Conservation (phyloP, 2,329 filamentous ascomycete genomes). For the Tolypocladium sp. region DNA sequence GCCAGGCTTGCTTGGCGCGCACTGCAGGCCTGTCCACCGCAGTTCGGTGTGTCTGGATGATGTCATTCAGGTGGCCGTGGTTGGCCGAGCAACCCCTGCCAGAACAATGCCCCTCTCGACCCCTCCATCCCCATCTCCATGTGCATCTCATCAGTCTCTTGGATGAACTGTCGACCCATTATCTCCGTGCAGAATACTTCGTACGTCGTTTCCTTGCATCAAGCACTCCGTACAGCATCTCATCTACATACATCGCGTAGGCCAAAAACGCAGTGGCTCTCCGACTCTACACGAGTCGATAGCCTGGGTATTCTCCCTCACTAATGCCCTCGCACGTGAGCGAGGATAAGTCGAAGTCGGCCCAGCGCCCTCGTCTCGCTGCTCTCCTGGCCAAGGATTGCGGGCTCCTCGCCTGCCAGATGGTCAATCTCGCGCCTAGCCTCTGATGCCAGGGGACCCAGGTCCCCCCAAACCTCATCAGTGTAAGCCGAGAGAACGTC, state of each 20-base stretch:
- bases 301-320: background rate
- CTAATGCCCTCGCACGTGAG: slow-evolving; percentile 22
- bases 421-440: slow-evolving; percentile 47
- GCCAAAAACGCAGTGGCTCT: background rate
- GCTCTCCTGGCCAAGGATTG: background rate
- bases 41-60: background rate
- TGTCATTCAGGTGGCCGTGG: slow-evolving; percentile 5
- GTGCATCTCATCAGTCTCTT: background rate
- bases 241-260: background rate
- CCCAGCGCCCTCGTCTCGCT: slow-evolving; percentile 19
- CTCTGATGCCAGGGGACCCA: slow-evolving; percentile 44
- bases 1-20: background rate
- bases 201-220: background rate
- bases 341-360: slow-evolving; percentile 26
- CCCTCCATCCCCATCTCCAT: background rate
- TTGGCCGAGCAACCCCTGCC: slow-evolving; percentile 18
- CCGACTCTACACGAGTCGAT: background rate
- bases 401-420: slow-evolving; percentile 16
- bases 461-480: slow-evolving; percentile 61
- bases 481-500: slow-evolving; percentile 47
- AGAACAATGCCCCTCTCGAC: background rate
- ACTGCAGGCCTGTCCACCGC: background rate
- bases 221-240: background rate
- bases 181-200: background rate
- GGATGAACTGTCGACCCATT: background rate